Conservation (phyloP, 345 rosid genomes). For the Murraya koenigii region DNA sequence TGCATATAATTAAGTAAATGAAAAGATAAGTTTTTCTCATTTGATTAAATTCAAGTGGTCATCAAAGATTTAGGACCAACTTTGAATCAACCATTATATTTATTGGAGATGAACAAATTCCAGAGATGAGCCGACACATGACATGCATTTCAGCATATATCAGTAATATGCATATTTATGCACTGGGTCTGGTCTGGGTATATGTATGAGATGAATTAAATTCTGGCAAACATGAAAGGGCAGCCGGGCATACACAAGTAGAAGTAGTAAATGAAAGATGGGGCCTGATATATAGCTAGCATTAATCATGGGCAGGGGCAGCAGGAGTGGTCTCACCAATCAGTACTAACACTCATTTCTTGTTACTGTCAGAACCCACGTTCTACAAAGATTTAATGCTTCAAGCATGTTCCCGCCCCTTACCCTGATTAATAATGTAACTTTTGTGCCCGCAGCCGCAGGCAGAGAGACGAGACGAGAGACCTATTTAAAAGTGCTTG, state of each 20-base stretch:
- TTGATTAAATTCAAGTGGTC: too few species aligned
- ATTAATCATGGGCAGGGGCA: background rate
- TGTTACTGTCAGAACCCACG: constrained; percentile 27
- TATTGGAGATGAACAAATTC: too few species aligned
- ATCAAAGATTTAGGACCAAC: too few species aligned
- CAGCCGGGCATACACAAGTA: background rate
- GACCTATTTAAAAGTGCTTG: too few species aligned
- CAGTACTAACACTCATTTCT: background rate
- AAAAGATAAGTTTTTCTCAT: too few species aligned
- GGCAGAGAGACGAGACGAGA: background rate
- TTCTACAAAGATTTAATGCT: constrained; percentile 20
- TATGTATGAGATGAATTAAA: too few species aligned
- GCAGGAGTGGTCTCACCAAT: constrained; percentile 15
- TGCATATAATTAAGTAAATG: too few species aligned
- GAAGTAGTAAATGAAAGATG: background rate
- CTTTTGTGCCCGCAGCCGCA: background rate
- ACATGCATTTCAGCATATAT: too few species aligned
- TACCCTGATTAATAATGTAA: constrained; percentile 10
- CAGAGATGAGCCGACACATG: too few species aligned
- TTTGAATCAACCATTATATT: too few species aligned
- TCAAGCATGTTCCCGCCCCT: constrained; percentile 5
- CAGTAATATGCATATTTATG: too few species aligned
- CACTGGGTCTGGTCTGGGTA: too few species aligned
- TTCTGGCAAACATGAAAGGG: background rate
- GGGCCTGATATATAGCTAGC: constrained; percentile 5